Conservation (phyloP, 75 land plant genomes). For the Cupressus sempervirens region DNA sequence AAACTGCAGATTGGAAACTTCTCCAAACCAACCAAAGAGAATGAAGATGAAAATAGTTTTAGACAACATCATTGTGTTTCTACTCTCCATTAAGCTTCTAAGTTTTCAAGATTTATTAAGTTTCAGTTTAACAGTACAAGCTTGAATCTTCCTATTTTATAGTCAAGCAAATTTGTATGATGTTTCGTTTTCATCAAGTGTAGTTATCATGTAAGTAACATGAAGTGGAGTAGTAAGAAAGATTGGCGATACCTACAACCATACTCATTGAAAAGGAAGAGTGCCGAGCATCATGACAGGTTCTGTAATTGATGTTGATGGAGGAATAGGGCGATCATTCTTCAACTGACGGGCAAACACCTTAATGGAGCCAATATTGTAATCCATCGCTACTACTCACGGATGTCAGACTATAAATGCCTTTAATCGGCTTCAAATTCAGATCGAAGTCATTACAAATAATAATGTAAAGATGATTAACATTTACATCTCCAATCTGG, state of each 20-base stretch:
- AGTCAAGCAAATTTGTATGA: not conserved
- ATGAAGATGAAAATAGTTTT: not conserved
- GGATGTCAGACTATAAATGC: too few species aligned
- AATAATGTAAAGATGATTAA: too few species aligned
- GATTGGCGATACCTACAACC: constrained; percentile 17
- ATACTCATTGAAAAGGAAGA: constrained; percentile 25
- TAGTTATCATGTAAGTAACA: not conserved
- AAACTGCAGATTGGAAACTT: not conserved
- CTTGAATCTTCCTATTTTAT: not conserved
- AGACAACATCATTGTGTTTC: not conserved
- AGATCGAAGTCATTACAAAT: too few species aligned
- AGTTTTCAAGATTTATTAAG: not conserved
- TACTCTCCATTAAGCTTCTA: not conserved
- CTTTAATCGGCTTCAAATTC: too few species aligned
- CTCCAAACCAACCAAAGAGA: not conserved
- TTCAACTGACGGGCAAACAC: constrained; percentile 15
- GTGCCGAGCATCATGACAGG: constrained; percentile 15
- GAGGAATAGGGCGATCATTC: not conserved
- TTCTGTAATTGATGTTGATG: not conserved
- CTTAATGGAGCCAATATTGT: constrained; percentile 15
- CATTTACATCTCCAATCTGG: too few species aligned
- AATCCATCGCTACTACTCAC: constrained; percentile 14
- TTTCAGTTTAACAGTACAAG: not conserved
- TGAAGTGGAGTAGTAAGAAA: not conserved
- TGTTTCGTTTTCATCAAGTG: not conserved